A percentile compares a stretch with the other conserved stretches of the same genome.
Conservation (phyloP, 139 green algal genomes). For the Chlamydomonas applanata region DNA sequence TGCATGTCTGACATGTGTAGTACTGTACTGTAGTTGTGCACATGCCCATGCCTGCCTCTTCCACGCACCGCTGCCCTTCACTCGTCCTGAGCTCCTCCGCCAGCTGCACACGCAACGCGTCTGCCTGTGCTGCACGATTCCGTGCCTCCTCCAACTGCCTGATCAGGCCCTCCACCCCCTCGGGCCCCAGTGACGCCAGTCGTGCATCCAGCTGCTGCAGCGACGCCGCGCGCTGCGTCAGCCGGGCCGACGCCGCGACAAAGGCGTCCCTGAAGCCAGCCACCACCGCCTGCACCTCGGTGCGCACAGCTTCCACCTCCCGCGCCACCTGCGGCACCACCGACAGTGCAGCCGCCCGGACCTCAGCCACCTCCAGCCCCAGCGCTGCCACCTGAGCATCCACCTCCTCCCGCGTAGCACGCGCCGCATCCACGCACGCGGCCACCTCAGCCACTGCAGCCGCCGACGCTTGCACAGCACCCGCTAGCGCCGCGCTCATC, state of each 20-base stretch:
- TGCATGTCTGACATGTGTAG: neutral
- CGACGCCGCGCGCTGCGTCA: neutral
- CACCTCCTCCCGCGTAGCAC: neutral
- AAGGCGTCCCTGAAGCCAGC: neutral
- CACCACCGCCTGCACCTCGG: neutral
- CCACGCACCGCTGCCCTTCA: neutral
- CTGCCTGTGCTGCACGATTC: neutral
- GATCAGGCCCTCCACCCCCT: neutral
- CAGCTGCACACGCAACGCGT: neutral
- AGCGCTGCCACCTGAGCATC: neutral
- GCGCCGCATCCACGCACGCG: neutral
- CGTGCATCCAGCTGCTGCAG: neutral
- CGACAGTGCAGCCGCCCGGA: too few relatives aligned
- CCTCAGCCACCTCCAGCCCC: neutral
- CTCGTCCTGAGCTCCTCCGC: neutral
- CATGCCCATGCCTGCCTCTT: neutral
- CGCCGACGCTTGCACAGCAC: neutral
- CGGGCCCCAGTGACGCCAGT: neutral
- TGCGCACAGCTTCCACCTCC: neutral
- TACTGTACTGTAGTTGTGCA: neutral
- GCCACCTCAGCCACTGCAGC: neutral
- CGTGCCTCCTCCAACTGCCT: neutral
- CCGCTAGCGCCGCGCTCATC: neutral
- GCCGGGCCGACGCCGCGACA: too few relatives aligned
- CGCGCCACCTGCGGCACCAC: too few relatives aligned